Conservation (phyloP, 495 filamentous ascomycete genomes). For the Apodospora peruviana region DNA sequence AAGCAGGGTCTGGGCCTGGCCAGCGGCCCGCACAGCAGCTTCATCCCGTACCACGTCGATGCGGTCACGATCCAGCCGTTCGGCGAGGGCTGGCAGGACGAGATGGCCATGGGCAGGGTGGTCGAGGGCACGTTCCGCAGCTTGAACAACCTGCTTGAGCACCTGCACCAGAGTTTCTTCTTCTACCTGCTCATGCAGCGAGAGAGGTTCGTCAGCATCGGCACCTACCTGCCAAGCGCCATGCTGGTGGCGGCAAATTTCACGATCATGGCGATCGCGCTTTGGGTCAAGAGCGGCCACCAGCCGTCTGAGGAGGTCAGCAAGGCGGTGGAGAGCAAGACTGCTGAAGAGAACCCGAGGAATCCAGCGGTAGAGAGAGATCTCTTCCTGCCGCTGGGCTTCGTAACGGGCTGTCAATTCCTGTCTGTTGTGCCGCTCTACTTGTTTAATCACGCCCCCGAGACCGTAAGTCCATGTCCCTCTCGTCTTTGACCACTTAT, state of each 20-base stretch:
- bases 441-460: conserved; percentile 70
- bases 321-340: not conserved
- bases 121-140: conserved; percentile 86
- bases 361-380: conserved; percentile 55
- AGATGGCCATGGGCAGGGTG: conserved; percentile 87
- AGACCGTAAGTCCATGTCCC: conserved; percentile 49
- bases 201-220: conserved; percentile 93
- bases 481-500: conserved; percentile 4
- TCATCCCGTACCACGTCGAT: conserved; percentile 97
- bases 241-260: conserved; percentile 95
- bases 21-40: conserved; percentile 87
- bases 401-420: conserved; percentile 67
- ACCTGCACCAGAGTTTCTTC: conserved; percentile 98
- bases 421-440: conserved; percentile 80
- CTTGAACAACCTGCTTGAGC: conserved; percentile 92
- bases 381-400: conserved; percentile 68
- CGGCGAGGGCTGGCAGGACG: conserved; percentile 91
- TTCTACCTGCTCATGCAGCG: conserved; percentile 92
- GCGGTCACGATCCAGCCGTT: conserved; percentile 87
- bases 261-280: conserved; percentile 85
- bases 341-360: not conserved
- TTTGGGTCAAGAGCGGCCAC: conserved; percentile 90
- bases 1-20: conserved; percentile 85
- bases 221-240: conserved; percentile 92
- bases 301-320: conserved; percentile 15